phyloP scores from a whole-genome alignment of 352 stramenopile species.

The Thraustochytrium striatum region DNA sequence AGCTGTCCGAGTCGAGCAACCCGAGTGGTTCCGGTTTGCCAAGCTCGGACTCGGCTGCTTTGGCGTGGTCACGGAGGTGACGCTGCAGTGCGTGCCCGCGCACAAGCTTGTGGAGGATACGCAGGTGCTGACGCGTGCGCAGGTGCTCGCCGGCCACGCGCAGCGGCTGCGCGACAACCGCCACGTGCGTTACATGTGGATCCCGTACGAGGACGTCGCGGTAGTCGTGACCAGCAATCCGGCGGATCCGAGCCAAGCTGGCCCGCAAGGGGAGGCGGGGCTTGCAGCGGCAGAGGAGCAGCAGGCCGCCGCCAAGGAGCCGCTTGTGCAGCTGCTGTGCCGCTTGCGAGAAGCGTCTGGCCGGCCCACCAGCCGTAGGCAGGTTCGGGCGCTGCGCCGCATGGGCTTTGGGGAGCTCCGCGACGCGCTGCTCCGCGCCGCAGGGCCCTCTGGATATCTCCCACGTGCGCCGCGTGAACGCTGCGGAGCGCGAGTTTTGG shows the following conservation, averaged over 20 bases:
- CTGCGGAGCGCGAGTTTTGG: conserved; percentile 93
- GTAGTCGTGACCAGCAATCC: conserved; percentile 84
- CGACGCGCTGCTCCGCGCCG: conserved; percentile 65
- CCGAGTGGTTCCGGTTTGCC: conserved; percentile 79
- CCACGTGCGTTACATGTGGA: conserved; percentile 96
- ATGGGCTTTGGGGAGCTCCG: conserved; percentile 71
- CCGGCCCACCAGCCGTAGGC: conserved; percentile 66
- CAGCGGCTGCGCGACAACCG: conserved; percentile 69
- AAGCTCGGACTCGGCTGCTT: conserved; percentile 90
- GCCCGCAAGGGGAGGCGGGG: background rate
- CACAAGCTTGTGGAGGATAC: conserved; percentile 90
- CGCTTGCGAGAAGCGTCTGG: conserved; percentile 57
- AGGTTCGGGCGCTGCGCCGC: conserved; percentile 55
- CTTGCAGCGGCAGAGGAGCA: conserved; percentile 52
- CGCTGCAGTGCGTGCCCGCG: conserved; percentile 85
- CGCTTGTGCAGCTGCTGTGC: conserved; percentile 65
- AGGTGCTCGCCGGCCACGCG: conserved; percentile 74
- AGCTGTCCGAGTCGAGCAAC: conserved; percentile 66
- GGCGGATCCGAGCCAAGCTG: background rate
- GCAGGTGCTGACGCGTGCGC: conserved; percentile 73
- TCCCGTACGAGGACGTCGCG: conserved; percentile 90
- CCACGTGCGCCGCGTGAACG: conserved; percentile 88
- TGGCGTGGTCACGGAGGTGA: conserved; percentile 92
- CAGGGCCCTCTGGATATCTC: conserved; percentile 78
- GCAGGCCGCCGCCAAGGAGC: conserved; percentile 5